Evolutionary conservation across 108 stramenopile species (phyloP).

Genomic region (Cyclotella cryptica): DNA sequence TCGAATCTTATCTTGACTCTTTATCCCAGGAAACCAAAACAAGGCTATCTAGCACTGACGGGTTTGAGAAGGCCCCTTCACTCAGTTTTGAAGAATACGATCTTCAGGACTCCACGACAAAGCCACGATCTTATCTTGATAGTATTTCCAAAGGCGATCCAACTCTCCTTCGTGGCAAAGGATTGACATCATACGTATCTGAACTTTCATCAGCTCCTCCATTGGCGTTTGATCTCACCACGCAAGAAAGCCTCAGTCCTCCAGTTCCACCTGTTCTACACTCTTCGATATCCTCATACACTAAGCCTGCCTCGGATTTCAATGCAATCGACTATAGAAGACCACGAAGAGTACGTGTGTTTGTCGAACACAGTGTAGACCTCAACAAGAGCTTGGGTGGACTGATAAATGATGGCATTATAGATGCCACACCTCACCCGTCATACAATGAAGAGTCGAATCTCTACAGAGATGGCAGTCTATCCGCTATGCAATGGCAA

Average conservation of each 20-base stretch:
- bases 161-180: not conserved
- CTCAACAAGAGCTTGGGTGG: not conserved
- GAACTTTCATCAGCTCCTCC: not conserved
- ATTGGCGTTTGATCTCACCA: slow-evolving; percentile 1
- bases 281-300: not conserved
- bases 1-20: slow-evolving; percentile 2
- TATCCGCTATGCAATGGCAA: too few species aligned
- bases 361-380: not conserved
- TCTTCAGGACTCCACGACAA: not conserved
- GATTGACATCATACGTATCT: slow-evolving; percentile 7
- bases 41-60: not conserved
- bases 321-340: not conserved
- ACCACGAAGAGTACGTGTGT: not conserved
- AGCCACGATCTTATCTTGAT: not conserved
- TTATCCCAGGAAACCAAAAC: not conserved
- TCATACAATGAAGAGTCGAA: too few species aligned
- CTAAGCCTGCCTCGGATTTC: not conserved
- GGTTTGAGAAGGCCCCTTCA: not conserved
- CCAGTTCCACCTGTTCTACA: not conserved
- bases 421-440: too few species aligned
- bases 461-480: too few species aligned
- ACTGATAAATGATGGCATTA: not conserved
- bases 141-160: not conserved
- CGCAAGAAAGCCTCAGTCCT: not conserved
- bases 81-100: not conserved